A percentile compares a stretch with the other conserved stretches of the same genome.
These are phyloP conservation scores for Yamadazyma pseudoaaseri DNA, from an alignment of 1,139 yeast species.

Conservation along the genomic window DNA sequence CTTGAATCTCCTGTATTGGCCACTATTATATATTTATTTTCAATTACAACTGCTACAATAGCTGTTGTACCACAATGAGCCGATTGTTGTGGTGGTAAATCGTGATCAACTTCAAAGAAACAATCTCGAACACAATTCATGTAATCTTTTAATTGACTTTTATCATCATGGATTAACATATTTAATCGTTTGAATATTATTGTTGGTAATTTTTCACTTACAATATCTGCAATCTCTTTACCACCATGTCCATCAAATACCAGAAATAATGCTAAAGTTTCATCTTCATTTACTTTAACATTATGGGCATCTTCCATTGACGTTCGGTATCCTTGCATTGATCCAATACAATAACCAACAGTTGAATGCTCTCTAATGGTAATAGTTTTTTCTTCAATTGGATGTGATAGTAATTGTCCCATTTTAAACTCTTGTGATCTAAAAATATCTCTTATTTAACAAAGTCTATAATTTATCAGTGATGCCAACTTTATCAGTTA, in stretches of 20 bases:
- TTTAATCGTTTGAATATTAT: constrained; percentile 31
- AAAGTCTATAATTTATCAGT: too few species aligned
- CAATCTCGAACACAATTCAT: constrained; percentile 46
- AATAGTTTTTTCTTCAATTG: constrained; percentile 66
- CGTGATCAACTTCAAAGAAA: constrained; percentile 58
- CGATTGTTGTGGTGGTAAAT: constrained; percentile 43
- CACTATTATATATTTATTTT: constrained; percentile 48
- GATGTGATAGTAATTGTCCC: constrained; percentile 80
- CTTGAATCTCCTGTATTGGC: constrained; percentile 80
- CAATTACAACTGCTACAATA: constrained; percentile 52
- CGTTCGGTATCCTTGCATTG: constrained; percentile 77
- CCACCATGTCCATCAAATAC: constrained; percentile 88
- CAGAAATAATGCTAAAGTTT: constrained; percentile 58
- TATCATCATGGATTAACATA: constrained; percentile 7
- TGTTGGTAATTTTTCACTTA: constrained; percentile 45
- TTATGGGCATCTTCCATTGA: constrained; percentile 79
- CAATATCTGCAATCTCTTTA: constrained; percentile 53
- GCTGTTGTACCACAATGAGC: constrained; percentile 70
- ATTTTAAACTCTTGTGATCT: constrained; percentile 24
- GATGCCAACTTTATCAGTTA: too few species aligned
- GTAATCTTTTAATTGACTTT: constrained; percentile 14
- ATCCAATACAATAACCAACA: constrained; percentile 62
- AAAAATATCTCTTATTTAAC: too few species aligned
- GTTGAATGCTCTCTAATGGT: constrained; percentile 41
- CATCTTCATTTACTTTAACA: constrained; percentile 41